These are phyloP conservation scores for Cardiospermum halicacabum DNA, from an alignment of 345 rosid genomes.

Conservation along the genomic window DNA sequence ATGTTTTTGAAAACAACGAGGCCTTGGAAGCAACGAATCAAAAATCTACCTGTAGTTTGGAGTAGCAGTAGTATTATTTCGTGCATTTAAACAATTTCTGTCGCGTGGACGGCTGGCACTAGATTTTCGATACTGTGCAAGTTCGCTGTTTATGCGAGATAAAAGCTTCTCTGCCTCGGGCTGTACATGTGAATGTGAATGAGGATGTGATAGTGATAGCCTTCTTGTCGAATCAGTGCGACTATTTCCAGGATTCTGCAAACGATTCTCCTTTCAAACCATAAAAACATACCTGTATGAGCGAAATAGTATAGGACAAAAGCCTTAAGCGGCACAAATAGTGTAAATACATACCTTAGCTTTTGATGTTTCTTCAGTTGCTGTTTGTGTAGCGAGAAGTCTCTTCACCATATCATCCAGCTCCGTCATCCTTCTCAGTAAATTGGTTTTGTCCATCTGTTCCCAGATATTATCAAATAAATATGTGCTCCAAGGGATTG, in stretches of 20 bases:
- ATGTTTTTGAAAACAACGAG: too few species aligned
- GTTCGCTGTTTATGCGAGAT: slow-evolving; percentile 47
- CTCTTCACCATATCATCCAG: slow-evolving; percentile 56
- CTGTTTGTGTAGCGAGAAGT: slow-evolving; percentile 32
- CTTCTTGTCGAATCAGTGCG: slow-evolving; percentile 39
- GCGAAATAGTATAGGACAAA: background rate
- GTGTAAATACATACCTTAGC: slow-evolving; percentile 27
- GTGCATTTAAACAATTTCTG: slow-evolving; percentile 30
- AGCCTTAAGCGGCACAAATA: too few species aligned
- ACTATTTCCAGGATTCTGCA: slow-evolving; percentile 28
- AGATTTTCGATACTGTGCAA: slow-evolving; percentile 42
- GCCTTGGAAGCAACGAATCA: too few species aligned
- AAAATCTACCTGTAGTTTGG: slow-evolving; percentile 29
- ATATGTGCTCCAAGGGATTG: too few species aligned
- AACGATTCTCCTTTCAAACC: slow-evolving; percentile 39
- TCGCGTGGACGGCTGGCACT: slow-evolving; percentile 29
- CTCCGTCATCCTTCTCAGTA: slow-evolving; percentile 59
- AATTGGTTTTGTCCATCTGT: slow-evolving; percentile 76
- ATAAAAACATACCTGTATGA: background rate
- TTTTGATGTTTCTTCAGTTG: slow-evolving; percentile 28
- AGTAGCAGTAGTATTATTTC: too few species aligned
- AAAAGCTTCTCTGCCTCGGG: slow-evolving; percentile 61
- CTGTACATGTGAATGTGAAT: too few species aligned
- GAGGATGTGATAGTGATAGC: slow-evolving; percentile 32
- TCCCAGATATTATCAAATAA: too few species aligned